Base-by-base conservation (phyloP, 2,329 filamentous ascomycete genomes). In the Alternaria alternata region DNA sequence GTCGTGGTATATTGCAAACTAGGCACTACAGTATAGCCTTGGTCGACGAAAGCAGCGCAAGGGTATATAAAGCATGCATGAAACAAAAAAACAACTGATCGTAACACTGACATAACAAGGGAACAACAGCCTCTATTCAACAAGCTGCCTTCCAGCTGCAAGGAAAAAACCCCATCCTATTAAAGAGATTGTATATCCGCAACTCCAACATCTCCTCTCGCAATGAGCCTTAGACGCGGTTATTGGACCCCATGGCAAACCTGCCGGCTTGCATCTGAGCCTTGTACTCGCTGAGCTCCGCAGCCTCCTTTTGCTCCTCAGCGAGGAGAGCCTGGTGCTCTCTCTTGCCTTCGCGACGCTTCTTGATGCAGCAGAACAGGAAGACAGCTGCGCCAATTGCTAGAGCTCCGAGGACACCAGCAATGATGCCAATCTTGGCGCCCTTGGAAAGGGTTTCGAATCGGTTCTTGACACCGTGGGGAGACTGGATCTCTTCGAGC, bases 351-450 rank as follows among this genome's bases (percentile, higher is more conserved):
- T 71, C 73, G 49, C 76, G 76, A 46, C 76, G 75, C 63, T 78
- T 75, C 68, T 76, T 76, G 69, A 80, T 68, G 72, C 75, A 80
- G 70, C 67, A 79, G 68, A 79, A 78, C 32, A 70, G 39, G 54
- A 79, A 62, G 51, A 73, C 57, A 43, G 60, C 60, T n/a, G 67
- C 47, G n/a, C 59, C 57, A 24, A 78, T 57, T 18, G 64, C 71
- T 12, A 75, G 65, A n/a, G 69, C 65, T 8, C 70, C 72, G 28
- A 74, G 42, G 4, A 71, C 59, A 54, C 70, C 71, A 14, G 67
- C 69, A 51, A 75, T 69, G 62, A 79, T 80, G 51, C 71, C 78
- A 47, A 74, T 74, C 59, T 77, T 72, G 34, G 75, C 74, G 7
- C 63, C 67, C 7, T 70, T 57, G 28, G 77, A 70, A 28, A 80